Percentiles rank a stretch among this genome's conserved stretches.
Conservation (phyloP, 2,329 filamentous ascomycete species). For the Sphaerulina vaccinii region DNA sequence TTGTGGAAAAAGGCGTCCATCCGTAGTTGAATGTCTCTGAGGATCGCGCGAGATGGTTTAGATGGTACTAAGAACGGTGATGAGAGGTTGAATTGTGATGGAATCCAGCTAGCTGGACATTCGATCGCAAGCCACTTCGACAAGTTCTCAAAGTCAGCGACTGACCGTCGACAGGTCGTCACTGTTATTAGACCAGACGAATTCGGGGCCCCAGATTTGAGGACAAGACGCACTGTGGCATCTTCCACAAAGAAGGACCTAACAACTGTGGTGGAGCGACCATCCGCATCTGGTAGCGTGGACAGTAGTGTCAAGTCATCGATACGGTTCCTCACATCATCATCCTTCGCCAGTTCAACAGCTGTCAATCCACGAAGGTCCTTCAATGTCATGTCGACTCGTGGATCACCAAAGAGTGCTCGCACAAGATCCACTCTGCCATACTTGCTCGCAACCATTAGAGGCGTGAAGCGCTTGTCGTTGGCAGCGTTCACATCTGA, state of each 20-base stretch:
- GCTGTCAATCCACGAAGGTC: constrained; percentile 88
- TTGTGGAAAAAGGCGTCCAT: constrained; percentile 87
- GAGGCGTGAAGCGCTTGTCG: constrained; percentile 87
- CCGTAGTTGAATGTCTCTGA: constrained; percentile 82
- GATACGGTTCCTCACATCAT: constrained; percentile 93
- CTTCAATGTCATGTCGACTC: constrained; percentile 80
- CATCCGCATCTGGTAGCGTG: constrained; percentile 67
- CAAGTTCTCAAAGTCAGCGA: constrained; percentile 88
- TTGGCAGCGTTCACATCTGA: constrained; percentile 96
- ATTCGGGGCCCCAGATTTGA: constrained; percentile 91
- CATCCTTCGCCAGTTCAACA: constrained; percentile 94
- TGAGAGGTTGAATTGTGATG: constrained; percentile 70
- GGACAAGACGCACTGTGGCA: constrained; percentile 83
- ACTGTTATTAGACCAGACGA: constrained; percentile 81
- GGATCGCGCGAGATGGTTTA: constrained; percentile 79
- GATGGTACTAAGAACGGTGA: constrained; percentile 92
- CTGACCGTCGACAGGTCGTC: constrained; percentile 85
- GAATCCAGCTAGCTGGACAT: constrained; percentile 94
- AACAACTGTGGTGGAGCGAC: constrained; percentile 86
- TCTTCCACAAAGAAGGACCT: constrained; percentile 97
- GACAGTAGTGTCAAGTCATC: constrained; percentile 89
- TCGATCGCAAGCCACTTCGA: constrained; percentile 80
- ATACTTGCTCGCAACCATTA: constrained; percentile 99
- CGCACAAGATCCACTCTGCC: constrained; percentile 91
- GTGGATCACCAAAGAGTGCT: constrained; percentile 78